These are phyloP conservation scores for apple (Malus domestica) DNA, from an alignment of 306 rosid species.

Conservation along the genomic window ASM211411v1 NC_041801.1:12546501-12547000, in stretches of 20 bases:
- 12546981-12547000: slow-evolving; percentile 58
- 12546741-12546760: slow-evolving; percentile 59
- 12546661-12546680: slow-evolving; percentile 6
- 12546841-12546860: slow-evolving; percentile 5
- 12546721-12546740: neutral
- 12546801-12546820: slow-evolving; percentile 34
- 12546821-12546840: slow-evolving; percentile 14
- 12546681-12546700: neutral
- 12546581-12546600: slow-evolving; percentile 4
- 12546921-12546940: slow-evolving; percentile 86
- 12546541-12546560: neutral
- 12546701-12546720: neutral
- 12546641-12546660: slow-evolving; percentile 10
- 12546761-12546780: slow-evolving; percentile 38
- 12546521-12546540: neutral
- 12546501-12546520: neutral
- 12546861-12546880: neutral
- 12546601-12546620: neutral
- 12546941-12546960: slow-evolving; percentile 97
- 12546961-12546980: slow-evolving; percentile 57
- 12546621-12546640: neutral
- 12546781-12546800: neutral
- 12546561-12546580: neutral
- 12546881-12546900: slow-evolving; percentile 23
- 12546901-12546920: slow-evolving; percentile 60